A percentile compares a stretch with the other conserved stretches of the same genome.
These are phyloP conservation scores for Paratinospora sagittata DNA, from an alignment of 164 flowering plant species.

Conservation along the genomic window DNA sequence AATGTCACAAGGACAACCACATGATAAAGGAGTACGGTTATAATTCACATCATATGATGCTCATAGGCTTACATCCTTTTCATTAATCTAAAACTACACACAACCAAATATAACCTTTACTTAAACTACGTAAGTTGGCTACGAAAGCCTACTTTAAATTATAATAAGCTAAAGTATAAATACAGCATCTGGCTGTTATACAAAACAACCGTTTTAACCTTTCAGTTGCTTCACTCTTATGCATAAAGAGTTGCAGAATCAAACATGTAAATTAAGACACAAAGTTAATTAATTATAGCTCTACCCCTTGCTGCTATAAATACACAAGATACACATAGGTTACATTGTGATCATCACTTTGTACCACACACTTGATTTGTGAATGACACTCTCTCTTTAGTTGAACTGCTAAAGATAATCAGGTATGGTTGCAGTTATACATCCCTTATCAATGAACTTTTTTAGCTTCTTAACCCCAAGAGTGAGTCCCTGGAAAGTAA, in stretches of 20 bases:
- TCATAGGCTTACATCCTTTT: too few species aligned
- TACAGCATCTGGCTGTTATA: too few species aligned
- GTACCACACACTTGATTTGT: neutral
- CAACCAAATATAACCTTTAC: neutral
- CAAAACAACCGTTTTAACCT: too few species aligned
- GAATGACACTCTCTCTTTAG: neutral
- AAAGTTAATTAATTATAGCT: too few species aligned
- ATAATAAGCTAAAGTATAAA: too few species aligned
- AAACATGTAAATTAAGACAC: neutral
- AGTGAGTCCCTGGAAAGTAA: conserved; percentile 8
- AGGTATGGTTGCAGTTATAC: neutral
- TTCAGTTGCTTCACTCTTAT: too few species aligned
- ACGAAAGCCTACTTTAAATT: too few species aligned
- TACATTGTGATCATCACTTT: neutral
- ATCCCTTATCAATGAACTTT: neutral
- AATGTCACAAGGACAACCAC: too few species aligned
- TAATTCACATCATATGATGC: too few species aligned
- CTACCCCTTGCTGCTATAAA: neutral
- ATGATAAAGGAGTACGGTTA: too few species aligned
- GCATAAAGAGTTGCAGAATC: too few species aligned
- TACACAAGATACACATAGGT: neutral
- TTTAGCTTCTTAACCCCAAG: conserved; percentile 8
- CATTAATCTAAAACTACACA: too few species aligned
- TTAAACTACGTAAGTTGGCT: neutral
- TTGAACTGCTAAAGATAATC: neutral